Evolutionary conservation across 148 eudicot species (phyloP), one percentile per base, ranked within the genome.

Genomic region (Suaeda aralocaspica): DNA sequence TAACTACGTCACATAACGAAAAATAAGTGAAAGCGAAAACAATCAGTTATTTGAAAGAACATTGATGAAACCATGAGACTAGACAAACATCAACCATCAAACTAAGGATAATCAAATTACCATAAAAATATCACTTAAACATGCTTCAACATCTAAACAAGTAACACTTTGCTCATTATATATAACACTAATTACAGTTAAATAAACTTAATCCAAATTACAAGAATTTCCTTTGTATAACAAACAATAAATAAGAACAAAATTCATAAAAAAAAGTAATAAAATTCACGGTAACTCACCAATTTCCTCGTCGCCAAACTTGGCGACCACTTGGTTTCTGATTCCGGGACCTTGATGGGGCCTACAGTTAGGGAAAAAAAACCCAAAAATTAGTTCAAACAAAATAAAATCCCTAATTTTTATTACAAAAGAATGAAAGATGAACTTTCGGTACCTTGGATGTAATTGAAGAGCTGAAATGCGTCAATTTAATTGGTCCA

Each of bases 281-380:
- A 13, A 29, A 69, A 71, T 6, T 18, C 24, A 71, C n/a, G 10
- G n/a, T 11, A 70, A 19, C 50, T 49, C 81, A 92, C 98, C 96
- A 90, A 77, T 85, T 84, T 82, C 77, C 96, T 85, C 98, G 89
- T 69, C 98, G 87, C 98, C 98, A 92, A 21, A 92, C 90, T 59
- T 72, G 78, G 73, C 86, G 82, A 12, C 80, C 34, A 70, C 83
- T 68, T 59, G 73, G 71, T 46, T 83, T 84, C 26, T 53, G 83
- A 57, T 72, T 64, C 55, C 67, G 71, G 19, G 86, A 69, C 36
- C 64, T 82, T 33, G 86, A 70, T 36, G 51, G 50, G n/a, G 46
- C 84, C 92, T 90, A 63, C 53, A 64, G 25, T 14, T 8, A 11
- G 36, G 5, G 41, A 36, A 36, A 36, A 61, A 4, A n/a, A n/a